Conservation (phyloP, 2,329 filamentous ascomycete species). For the Aspergillus novofumigatus region DNA sequence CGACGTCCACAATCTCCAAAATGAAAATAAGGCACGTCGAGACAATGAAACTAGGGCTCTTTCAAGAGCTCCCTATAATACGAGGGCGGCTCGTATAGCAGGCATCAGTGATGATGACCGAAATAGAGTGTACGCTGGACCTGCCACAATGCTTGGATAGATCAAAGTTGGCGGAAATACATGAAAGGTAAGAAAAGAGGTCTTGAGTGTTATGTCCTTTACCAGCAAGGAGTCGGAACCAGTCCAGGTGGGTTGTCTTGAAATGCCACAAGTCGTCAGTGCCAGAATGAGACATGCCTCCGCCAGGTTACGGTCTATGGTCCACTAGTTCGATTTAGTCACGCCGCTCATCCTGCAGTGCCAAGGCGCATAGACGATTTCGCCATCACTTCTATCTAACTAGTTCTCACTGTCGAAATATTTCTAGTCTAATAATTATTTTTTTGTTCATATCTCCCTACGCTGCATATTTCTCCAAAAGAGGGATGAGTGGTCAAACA, state of each 20-base stretch:
- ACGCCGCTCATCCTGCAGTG: neutral
- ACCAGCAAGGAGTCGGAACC: constrained; percentile 22
- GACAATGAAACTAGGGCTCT: constrained; percentile 1
- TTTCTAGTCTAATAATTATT: neutral
- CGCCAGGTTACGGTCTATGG: neutral
- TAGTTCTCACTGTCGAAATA: neutral
- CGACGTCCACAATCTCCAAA: neutral
- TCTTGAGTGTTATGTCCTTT: constrained; percentile 9
- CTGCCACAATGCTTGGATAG: neutral
- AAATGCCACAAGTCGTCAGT: neutral
- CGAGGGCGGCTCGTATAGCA: constrained; percentile 2
- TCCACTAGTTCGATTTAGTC: neutral
- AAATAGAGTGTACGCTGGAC: neutral
- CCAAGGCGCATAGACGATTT: neutral
- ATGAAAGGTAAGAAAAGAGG: neutral
- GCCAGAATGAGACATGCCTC: neutral
- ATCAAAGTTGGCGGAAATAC: neutral
- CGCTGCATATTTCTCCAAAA: neutral
- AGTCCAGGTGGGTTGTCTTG: constrained; percentile 13
- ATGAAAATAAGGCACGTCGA: neutral
- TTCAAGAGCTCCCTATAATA: constrained; percentile 5
- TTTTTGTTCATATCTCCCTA: neutral
- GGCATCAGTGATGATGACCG: constrained; percentile 1
- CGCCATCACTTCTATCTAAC: neutral
- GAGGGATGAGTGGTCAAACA: neutral